These are phyloP conservation scores for Elaeis oleifera DNA, from an alignment of 202 grass and related monocot genomes.

Conservation along the genomic window DNA sequence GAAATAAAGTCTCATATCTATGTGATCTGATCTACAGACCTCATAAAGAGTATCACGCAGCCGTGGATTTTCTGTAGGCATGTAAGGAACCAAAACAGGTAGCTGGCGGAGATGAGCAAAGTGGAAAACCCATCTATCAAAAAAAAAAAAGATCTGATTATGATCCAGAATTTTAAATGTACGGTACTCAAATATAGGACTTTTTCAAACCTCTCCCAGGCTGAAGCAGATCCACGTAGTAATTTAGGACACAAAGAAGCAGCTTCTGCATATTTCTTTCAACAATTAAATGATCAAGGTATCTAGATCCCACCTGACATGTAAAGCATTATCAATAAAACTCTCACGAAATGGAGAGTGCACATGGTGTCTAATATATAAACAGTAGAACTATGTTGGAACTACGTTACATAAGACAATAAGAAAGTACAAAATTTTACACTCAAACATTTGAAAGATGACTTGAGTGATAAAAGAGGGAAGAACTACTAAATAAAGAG, in stretches of 20 bases:
- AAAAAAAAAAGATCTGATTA: conserved; percentile 22
- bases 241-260: conserved; percentile 86
- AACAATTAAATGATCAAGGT: conserved; percentile 97
- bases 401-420: too few relatives aligned
- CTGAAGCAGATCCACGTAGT: conserved; percentile 76
- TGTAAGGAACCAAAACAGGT: conserved; percentile 90
- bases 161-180: conserved; percentile 1
- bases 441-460: too few relatives aligned
- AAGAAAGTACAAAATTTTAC: too few relatives aligned
- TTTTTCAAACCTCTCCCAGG: conserved; percentile 91
- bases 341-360: neutral
- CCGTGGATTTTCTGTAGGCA: conserved; percentile 85
- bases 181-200: neutral
- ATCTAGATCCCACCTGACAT: conserved; percentile 80
- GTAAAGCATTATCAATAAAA: conserved; percentile 5
- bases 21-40: conserved; percentile 32
- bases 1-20: conserved; percentile 2
- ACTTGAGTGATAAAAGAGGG: too few relatives aligned
- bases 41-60: conserved; percentile 93
- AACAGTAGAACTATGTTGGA: too few relatives aligned
- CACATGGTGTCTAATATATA: too few relatives aligned
- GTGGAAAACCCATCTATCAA: conserved; percentile 85
- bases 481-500: too few relatives aligned
- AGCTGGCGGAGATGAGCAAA: conserved; percentile 95
- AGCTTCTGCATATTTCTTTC: conserved; percentile 93